Evolutionary conservation across 179 eudicot species (phyloP), one percentile per base, ranked within the genome.

Genomic region (Silene coronaria): DNA sequence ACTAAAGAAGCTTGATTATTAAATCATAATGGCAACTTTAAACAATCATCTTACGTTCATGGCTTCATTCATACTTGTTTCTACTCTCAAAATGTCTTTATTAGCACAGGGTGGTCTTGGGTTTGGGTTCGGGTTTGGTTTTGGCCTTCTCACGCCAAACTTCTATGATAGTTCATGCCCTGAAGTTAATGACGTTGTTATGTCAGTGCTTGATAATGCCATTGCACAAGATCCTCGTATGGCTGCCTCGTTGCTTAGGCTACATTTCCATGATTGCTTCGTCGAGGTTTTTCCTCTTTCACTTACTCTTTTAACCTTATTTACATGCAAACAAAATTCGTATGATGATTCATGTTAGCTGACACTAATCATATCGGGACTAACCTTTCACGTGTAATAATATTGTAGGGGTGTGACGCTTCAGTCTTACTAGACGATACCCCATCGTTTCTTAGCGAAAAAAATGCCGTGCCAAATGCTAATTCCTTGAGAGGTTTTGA

Each of bases 191-290:
- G 89, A 89, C 77, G 88, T 94, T 80, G 86, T 90, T 81, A 87
- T 86, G 83, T 86, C 88, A 9, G 92, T 91, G 72, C 72, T 94
- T 28, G 80, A 84, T 53, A 75, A 83, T 26, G 91, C 90, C 76
- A 86, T 94, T 45, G 81, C 91, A 1, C 73, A 80, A 67, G 90
- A 91, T 55, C 89, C 98, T 60, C 87, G 96, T 32, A 90, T 87
- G 87, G 91, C 98, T 70, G 97, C 98, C 69, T 89, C 97, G 71
- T 84, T 93, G 83, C 93, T 93, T 14, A 80, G 98, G 76, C 93
- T 93, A 36, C 97, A 91, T 67, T 91, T 93, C 74, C 98, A 93
- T 73, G 98, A 93, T 70, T 93, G 98, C 83, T 93, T 93, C 77
- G 96, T 88, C 65, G 91, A 93, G 97, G 98, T 93, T 46, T 34